Evolutionary conservation across 805 yeast species (phyloP), one percentile per base, ranked within the genome.

Genomic region (Candida qinlingensis): DNA sequence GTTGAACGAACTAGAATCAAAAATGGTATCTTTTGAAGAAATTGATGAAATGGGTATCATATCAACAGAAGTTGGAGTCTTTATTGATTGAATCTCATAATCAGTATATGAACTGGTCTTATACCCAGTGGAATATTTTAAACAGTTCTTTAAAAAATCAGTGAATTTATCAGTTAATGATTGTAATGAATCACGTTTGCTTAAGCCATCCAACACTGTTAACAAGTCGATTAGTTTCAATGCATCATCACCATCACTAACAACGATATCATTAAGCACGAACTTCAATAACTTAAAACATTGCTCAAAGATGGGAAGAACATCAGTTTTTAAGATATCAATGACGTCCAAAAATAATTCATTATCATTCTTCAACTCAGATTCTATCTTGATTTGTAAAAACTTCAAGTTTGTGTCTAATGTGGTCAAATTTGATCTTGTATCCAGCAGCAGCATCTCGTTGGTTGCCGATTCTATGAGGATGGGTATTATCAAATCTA

Each of bases 261-360:
- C 19, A 19, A 19, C 19, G 3, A 19, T 19, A 19, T 31, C 29
- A 19, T 26, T 26, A 12, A 27, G 27, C 8, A 31, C 10, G 13
- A 12, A 25, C 31, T 33, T 34, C 11, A 46, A 12, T n/a, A 46
- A 34, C 5, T 6, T 28, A 6, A 46, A 46, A 28, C 42, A 42
- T 38, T 46, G 49, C 30, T 42, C 37, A 31, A 46, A 41, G 25
- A 46, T 46, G 6, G 49, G 49, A n/a, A 46, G 10, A 27, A 46
- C 49, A 28, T 46, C 49, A 27, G 36, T 12, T 25, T 46, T 44
- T 8, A 46, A 28, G 5, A 42, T 12, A 13, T 42, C 41, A n/a
- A 46, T 40, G 27, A 46, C 49, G 8, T 46, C 49, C 11, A 46
- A 13, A 35, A 41, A 46, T 11, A 46, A 28, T 26, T 37, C 45